Base-by-base conservation (phyloP, 2,329 filamentous ascomycete species). In the Falciphora oryzae region DNA sequence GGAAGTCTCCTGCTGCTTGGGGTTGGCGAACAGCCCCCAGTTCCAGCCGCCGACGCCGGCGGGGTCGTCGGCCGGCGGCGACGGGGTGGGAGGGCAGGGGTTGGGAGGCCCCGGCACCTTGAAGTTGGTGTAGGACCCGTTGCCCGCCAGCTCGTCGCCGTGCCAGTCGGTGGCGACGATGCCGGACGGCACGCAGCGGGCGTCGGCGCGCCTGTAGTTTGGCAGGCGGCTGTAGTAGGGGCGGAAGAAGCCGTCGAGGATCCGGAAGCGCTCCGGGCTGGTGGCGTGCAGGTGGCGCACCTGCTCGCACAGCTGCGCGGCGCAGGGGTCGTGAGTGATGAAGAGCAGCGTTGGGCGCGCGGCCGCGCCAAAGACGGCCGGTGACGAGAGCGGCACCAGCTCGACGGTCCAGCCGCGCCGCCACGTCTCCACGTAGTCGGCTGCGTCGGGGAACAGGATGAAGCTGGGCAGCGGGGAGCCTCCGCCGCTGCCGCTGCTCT, bases 41-140 rank as follows among this genome's bases (percentile, higher is more conserved):
- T 11, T 38, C 35, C 35, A 38, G 35, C 35, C 35, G 14, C 13
- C 35, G 14, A 32, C 7, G 35, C 35, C 14, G 35, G 35, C 14
- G 8, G 32, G 32, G 32, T 32, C 32, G 32, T 38, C 35, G 5
- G 14, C 35, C 10, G 2, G 3, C 35, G 18, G 22, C 3, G 44
- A 44, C 13, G 38, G 38, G 44, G 44, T 2, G 6, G 44, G 5
- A 10, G 44, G 22, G 44, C 35, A 7, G 4, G 18, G 18, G 16
- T 7, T 5, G 11, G 32, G 16, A 44, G 38, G 38, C 16, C 38
- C 16, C 3, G 84, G 85, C 50, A 64, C 77, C 65, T 88, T 87
- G 73, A 91, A 91, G 72, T 90, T 91, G 18, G 80, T 83, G 71
- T 92, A 92, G 62, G 82, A 85, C 3, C 88, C 89, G 70, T 86